A percentile compares a stretch with the other conserved stretches of the same genome.
phyloP scores from a whole-genome alignment of 2,329 filamentous ascomycete genomes.

The Penicillium sp. region DNA sequence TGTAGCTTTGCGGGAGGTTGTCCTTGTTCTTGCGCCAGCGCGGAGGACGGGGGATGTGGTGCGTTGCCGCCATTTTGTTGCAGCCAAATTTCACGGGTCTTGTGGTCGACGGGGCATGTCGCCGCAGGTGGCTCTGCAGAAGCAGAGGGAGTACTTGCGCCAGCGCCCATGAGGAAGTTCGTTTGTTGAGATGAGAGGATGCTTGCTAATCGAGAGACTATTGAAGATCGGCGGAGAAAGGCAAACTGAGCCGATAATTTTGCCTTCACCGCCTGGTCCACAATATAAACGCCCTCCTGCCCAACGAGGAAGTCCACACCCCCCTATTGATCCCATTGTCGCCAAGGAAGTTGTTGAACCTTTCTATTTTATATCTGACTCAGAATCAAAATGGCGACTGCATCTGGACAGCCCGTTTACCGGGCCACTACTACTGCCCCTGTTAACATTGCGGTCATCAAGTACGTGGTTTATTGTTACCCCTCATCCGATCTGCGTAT shows the following conservation, averaged over 20 bases:
- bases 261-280: constrained; percentile 24
- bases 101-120: constrained; percentile 86
- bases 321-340: constrained; percentile 13
- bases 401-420: constrained; percentile 61
- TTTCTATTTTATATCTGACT: constrained; percentile 2
- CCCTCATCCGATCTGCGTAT: constrained; percentile 15
- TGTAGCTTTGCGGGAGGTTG: constrained; percentile 31
- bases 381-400: constrained; percentile 32
- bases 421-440: constrained; percentile 94
- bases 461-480: constrained; percentile 56
- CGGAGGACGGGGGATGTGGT: constrained; percentile 36
- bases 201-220: constrained; percentile 14
- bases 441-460: constrained; percentile 98
- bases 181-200: constrained; percentile 9
- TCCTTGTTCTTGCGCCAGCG: constrained; percentile 28
- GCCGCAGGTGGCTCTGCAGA: constrained; percentile 32
- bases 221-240: constrained; percentile 17
- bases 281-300: constrained; percentile 14
- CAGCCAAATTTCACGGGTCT: constrained; percentile 86
- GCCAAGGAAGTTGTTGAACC: background rate
- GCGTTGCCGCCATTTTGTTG: constrained; percentile 48
- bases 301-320: constrained; percentile 18
- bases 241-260: constrained; percentile 23
- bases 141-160: constrained; percentile 38
- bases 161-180: constrained; percentile 36